Conservation (phyloP, 2,329 filamentous ascomycete species). For the Aspergillus sp. region DNA sequence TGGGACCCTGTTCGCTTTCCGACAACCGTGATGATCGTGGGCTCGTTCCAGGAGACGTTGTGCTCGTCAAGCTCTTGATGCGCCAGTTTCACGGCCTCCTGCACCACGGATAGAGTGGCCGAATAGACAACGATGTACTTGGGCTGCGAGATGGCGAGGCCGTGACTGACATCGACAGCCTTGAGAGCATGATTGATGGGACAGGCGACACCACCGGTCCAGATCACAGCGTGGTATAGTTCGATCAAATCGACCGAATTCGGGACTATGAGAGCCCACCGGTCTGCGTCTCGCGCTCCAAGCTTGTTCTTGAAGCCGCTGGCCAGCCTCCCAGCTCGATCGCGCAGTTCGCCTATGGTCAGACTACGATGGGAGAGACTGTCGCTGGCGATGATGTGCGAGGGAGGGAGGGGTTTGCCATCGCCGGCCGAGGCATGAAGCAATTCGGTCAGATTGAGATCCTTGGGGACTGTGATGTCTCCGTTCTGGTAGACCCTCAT, state of each 20-base stretch:
- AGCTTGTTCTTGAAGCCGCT: neutral
- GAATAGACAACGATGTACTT: neutral
- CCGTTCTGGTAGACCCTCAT: constrained; percentile 2
- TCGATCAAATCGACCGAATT: constrained; percentile 3
- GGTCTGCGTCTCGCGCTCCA: neutral
- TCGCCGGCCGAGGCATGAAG: neutral
- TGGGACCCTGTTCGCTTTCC: neutral
- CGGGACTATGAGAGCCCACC: neutral
- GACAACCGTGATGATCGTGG: neutral
- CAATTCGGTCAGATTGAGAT: constrained; percentile 2
- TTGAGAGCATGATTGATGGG: constrained; percentile 2
- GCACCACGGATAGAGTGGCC: neutral
- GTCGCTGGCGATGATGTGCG: constrained; percentile 1
- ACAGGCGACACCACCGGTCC: neutral
- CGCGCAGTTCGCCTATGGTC: constrained; percentile 1
- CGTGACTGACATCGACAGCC: neutral
- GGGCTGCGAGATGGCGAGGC: neutral
- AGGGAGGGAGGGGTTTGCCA: neutral
- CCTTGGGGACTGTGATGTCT: constrained; percentile 1
- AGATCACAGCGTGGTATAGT: neutral
- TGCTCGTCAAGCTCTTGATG: neutral
- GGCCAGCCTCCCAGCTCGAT: neutral
- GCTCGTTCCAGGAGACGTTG: neutral
- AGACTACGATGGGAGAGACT: neutral
- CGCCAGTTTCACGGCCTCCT: neutral